A percentile compares a stretch with the other conserved stretches of the same genome.
Evolutionary conservation across 1,139 yeast genomes (phyloP).

Genomic region (Taiozyma sp.): DNA sequence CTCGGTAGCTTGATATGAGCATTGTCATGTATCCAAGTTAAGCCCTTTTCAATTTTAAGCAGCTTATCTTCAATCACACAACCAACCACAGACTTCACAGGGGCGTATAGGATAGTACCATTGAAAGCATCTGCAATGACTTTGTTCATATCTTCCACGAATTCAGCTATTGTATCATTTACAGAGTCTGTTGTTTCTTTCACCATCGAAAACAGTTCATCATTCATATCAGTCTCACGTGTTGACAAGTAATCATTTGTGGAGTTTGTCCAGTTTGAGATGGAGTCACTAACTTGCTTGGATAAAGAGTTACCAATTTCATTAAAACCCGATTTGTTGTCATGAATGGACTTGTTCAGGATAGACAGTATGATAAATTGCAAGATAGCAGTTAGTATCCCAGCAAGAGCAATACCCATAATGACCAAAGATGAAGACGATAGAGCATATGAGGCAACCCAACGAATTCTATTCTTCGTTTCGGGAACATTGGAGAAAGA

Average conservation of each 20-base stretch:
- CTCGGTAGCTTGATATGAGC: constrained; percentile 61
- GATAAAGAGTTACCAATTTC: constrained; percentile 8
- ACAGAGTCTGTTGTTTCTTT: constrained; percentile 48
- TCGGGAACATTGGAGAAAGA: constrained; percentile 6
- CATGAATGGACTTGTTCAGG: constrained; percentile 19
- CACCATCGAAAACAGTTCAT: constrained; percentile 64
- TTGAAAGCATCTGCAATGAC: constrained; percentile 59
- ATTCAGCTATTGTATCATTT: constrained; percentile 48
- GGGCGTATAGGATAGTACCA: constrained; percentile 58
- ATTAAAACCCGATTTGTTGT: constrained; percentile 10
- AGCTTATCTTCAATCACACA: constrained; percentile 80
- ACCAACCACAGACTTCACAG: constrained; percentile 63
- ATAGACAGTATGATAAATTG: constrained; percentile 40
- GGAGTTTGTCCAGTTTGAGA: constrained; percentile 42
- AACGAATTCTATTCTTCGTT: constrained; percentile 27
- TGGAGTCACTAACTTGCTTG: constrained; percentile 9
- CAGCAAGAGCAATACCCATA: constrained; percentile 43
- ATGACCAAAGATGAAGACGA: constrained; percentile 43
- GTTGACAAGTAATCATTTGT: constrained; percentile 43
- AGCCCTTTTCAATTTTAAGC: constrained; percentile 57
- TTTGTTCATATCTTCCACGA: constrained; percentile 47
- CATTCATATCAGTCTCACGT: constrained; percentile 49
- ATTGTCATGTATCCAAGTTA: constrained; percentile 73
- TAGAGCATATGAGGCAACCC: constrained; percentile 48
- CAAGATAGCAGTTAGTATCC: constrained; percentile 41